Base-by-base conservation (phyloP, 257 asterid genomes). In the Solanum gandarillasii region DNA sequence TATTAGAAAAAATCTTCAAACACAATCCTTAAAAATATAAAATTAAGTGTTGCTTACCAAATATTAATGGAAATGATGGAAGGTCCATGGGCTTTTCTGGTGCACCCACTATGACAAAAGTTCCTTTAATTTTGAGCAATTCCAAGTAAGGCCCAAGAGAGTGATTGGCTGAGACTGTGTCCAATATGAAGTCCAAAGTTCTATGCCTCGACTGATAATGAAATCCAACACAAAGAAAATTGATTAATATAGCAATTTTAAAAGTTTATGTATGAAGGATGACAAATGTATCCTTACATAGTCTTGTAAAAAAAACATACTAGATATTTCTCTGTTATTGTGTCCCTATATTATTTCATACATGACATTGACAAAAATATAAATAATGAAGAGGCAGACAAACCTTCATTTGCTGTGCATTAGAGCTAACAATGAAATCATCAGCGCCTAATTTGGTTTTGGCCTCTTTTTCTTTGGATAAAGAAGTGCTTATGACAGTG, bases 401-500 rank as follows among this genome's bases (percentile, higher is more conserved):
- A 74, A 94, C 97, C 97, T 90, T 94, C 98, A 96, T 94, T 92
- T 93, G 98, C 2, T 93, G 82, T 2, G 85, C 13, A 60, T 90
- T 67, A 48, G 96, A 91, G 90, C 99, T 94, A 58, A 95, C 48
- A 12, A 96, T 88, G 93, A 96, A 96, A 76, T 95, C 99, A 88
- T 96, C 97, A 1, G 92, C 98, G 2, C 98, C 98, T 91, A 96
- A 83, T 27, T 88, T 87, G 29, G 93, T 89, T 87, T 78, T 91
- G 6, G 97, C 99, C 84, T 95, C 98, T 71, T 93, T 90, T 91
- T 95, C 96, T 86, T 96, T 96, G 16, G 96, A 93, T 3, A 96
- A 92, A n/a, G 99, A 96, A 9, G 99, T 96, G 93, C 99, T 96
- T 31, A 96, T 95, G 5, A 96, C 84, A 12, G 97, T 92, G 2